Conservation (phyloP, 306 rosid genomes). For the Citrullus amarus region DNA sequence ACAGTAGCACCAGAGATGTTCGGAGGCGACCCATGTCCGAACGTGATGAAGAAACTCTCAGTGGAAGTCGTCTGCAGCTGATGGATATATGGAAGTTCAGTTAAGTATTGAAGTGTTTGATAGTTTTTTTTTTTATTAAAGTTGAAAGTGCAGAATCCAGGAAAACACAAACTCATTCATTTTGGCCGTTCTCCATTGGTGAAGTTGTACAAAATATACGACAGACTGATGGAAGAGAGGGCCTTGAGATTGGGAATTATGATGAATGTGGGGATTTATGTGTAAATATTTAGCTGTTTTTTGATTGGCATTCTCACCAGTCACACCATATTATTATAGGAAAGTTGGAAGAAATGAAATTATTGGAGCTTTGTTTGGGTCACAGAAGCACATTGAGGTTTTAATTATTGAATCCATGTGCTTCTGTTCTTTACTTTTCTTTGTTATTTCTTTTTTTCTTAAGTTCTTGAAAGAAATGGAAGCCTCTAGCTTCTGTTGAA, state of each 20-base stretch:
- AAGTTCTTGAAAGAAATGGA: slow-evolving; percentile 3
- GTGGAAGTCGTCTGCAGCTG: slow-evolving; percentile 88
- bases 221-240: slow-evolving; percentile 61
- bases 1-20: slow-evolving; percentile 65
- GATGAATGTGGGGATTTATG: slow-evolving; percentile 25
- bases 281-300: slow-evolving; percentile 21
- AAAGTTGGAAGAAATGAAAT: not conserved
- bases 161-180: slow-evolving; percentile 28
- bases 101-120: slow-evolving; percentile 9
- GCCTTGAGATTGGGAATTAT: slow-evolving; percentile 26
- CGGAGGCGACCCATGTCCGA: slow-evolving; percentile 98
- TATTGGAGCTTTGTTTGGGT: slow-evolving; percentile 15
- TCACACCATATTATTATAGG: not conserved
- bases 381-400: slow-evolving; percentile 51
- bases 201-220: slow-evolving; percentile 85
- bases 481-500: not conserved
- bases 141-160: slow-evolving; percentile 17
- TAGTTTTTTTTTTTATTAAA: slow-evolving; percentile 10
- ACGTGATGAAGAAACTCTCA: slow-evolving; percentile 82
- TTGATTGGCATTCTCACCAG: slow-evolving; percentile 2
- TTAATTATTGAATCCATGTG: slow-evolving; percentile 54
- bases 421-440: slow-evolving; percentile 5
- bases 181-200: slow-evolving; percentile 56
- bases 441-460: no score
- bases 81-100: slow-evolving; percentile 8